Evolutionary conservation across 2,329 filamentous ascomycete species (phyloP).

Genomic region (Cladosporium colombiae): DNA sequence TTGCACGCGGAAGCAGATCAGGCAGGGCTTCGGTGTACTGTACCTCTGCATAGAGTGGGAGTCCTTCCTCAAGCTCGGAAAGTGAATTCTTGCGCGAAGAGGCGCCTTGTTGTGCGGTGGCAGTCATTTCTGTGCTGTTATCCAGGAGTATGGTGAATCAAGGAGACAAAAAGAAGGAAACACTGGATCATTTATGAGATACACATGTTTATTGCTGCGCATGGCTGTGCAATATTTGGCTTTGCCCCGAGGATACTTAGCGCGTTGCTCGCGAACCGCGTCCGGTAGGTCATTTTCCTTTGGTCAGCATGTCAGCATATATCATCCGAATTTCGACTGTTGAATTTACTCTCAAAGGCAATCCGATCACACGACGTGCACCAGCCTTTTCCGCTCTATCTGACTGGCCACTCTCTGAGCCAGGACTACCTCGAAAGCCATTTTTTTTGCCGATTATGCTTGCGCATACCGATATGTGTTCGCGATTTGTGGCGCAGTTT

Average conservation of each 20-base stretch:
- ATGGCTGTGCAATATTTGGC: neutral
- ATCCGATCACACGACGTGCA: neutral
- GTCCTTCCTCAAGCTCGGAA: neutral
- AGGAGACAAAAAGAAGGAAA: neutral
- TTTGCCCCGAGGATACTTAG: neutral
- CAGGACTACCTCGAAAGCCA: too few relatives aligned
- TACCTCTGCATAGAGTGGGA: neutral
- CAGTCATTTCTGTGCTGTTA: neutral
- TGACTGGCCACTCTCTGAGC: too few relatives aligned
- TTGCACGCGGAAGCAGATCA: slow-evolving; percentile 2
- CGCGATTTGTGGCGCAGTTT: too few relatives aligned
- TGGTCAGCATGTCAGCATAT: neutral
- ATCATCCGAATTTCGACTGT: neutral
- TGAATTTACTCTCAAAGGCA: neutral
- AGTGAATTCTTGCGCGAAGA: neutral
- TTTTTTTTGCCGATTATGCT: too few relatives aligned
- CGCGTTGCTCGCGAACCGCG: neutral
- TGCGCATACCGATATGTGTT: too few relatives aligned
- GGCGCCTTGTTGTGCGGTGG: neutral
- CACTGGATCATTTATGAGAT: neutral
- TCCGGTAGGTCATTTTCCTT: neutral
- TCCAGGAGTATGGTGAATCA: neutral
- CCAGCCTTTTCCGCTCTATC: neutral
- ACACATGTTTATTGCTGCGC: neutral
- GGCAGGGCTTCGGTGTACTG: neutral